Percentiles rank a stretch among this genome's conserved stretches.
Evolutionary conservation across 176 grass and related monocot genomes (phyloP).

Genomic region (Zoysia japonica): DNA sequence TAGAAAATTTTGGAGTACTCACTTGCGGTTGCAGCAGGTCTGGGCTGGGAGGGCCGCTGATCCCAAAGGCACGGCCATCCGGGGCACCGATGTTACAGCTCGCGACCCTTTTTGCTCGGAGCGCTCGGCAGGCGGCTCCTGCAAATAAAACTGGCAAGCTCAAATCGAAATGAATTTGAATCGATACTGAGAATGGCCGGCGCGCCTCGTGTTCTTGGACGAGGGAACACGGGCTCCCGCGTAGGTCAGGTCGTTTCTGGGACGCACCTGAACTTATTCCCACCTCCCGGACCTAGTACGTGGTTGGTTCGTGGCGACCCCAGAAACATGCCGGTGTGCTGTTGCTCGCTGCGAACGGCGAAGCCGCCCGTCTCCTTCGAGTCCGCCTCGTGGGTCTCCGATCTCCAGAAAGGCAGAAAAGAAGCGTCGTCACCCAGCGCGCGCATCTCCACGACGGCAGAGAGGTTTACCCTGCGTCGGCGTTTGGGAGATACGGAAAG

Average conservation of each 20-base stretch:
- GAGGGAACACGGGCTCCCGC: background rate
- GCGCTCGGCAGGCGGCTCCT: conserved; percentile 2
- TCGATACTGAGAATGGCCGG: background rate
- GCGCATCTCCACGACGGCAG: too few species aligned
- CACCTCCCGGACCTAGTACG: too few species aligned
- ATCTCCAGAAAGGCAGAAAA: too few species aligned
- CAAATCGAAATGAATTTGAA: too few species aligned
- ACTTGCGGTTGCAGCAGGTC: background rate
- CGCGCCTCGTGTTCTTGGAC: background rate
- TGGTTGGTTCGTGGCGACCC: too few species aligned
- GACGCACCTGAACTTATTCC: conserved; percentile 2
- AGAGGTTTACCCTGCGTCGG: background rate
- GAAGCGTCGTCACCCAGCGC: too few species aligned
- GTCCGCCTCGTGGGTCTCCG: too few species aligned
- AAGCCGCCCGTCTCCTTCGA: too few species aligned
- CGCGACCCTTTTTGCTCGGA: conserved; percentile 24
- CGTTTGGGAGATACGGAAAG: conserved; percentile 1
- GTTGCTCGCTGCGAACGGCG: too few species aligned
- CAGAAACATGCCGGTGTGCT: too few species aligned
- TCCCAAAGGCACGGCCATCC: background rate
- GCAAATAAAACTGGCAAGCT: too few species aligned
- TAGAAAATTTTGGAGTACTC: too few species aligned
- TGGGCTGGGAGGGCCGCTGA: conserved; percentile 14
- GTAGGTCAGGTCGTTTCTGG: conserved; percentile 22
- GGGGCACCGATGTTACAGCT: conserved; percentile 42